Base-by-base conservation (phyloP, 106 monocot species). In the Chionographis japonica region DNA sequence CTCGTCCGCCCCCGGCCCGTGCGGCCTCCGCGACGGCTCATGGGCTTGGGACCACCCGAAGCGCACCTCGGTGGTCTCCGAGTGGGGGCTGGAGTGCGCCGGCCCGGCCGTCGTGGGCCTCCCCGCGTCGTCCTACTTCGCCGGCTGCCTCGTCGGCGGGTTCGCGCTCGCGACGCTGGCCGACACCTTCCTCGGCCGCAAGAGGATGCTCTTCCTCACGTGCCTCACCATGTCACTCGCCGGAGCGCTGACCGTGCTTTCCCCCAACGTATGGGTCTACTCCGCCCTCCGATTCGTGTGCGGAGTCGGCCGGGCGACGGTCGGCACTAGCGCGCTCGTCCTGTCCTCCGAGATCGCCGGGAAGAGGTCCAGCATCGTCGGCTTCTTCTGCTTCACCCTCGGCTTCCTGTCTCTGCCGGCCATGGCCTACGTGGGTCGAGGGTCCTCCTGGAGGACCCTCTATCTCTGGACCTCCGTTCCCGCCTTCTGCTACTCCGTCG, bases 111-210 rank as follows among this genome's bases (percentile, higher is more conserved):
- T 80, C 53, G 17, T 75, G 10, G 80, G 75, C 27, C 66, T 84
- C 56, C 83, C 92, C 5, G 71, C 92, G 3, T 82, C 88, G 2
- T 37, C 85, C 17, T 86, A 69, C 76, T 88, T 84, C 55, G 14
- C 41, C 4, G 92, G 92, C 3, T 92, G 88, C 57, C 83, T 93
- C 63, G 53, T 72, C 54, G 92, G 92, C 9, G 92, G 89, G 12
- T 51, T 93, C 18, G 12, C 76, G 2, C 78, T 93, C 46, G 72
- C 92, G 8, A 86, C 86, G 9, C 80, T 93, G 18, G 86, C 83
- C 2, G 92, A 93, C 74, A 83, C 85, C 19, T 3, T 53, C 12
- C 74, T 93, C n/a, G 92, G 85, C 37, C 67, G 88, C 19, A 89
- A 86, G 71, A 81, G 72, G 52, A 69, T 83, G 62, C 73, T 86